Evolutionary conservation across 169 alveolate genomes (phyloP), one percentile per base, ranked within the genome.

Genomic region (Plasmodium yoelii): DNA sequence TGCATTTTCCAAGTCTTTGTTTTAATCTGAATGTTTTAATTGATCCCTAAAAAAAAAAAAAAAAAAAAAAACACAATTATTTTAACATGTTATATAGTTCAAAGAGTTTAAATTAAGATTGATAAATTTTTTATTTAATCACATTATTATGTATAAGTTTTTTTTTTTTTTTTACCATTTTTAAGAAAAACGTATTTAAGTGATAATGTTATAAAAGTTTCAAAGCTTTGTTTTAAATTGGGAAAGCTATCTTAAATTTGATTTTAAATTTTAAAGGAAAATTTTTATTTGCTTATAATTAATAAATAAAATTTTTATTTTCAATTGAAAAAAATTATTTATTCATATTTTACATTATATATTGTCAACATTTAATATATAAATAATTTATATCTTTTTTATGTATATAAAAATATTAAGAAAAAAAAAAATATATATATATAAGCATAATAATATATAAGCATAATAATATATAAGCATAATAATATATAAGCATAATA

Each of bases 1-100:
- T 96, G 95, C 96, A 97, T 95, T 96, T 97, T 55, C 97, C 99
- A 87, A 97, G 92, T 93, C 93, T 97, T 91, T 94, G 96, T 95
- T 98, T 98, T 87, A 97, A 95, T 72, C 90, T 92, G 92, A 97
- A 94, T 19, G 98, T 91, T 94, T 97, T 97, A 84, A 94, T 93
- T 75, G 99, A 93, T 72, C 99, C 99, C 99, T 96, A 70, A 49
- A 44, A 64, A 74, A 57, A 55, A 60, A 69, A 70, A 49, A 44
- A 64, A 74, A 57, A 55, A 60, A 69, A 19, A 69, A 19, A 42
- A 53, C 18, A 60, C 24, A 64, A 19, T 47, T 26, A 56, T 34
- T 34, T 34, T 34, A 34, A 3, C 7, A 34, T 34, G 7, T 5
- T 34, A 34, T 34, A 3, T 34, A 34, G 42, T 34, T 34, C 42